These are phyloP conservation scores for Penicillium hordei DNA, from an alignment of 2,329 filamentous ascomycete genomes.

Conservation along the genomic window DNA sequence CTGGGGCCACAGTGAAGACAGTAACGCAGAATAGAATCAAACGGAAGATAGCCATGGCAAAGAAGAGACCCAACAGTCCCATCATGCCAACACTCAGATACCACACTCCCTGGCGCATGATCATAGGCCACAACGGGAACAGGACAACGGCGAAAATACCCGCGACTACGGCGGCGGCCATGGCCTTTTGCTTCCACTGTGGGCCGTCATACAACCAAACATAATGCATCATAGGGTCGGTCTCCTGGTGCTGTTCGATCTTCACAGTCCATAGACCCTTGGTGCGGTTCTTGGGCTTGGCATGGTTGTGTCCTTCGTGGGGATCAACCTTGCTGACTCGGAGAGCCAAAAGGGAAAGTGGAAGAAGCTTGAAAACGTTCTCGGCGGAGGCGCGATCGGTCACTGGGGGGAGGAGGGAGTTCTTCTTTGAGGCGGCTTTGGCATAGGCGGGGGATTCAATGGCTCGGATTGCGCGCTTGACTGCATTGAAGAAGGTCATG, in stretches of 20 bases:
- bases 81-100: slow-evolving; percentile 95
- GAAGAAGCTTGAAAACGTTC: slow-evolving; percentile 91
- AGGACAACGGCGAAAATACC: slow-evolving; percentile 86
- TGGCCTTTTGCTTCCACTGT: slow-evolving; percentile 90
- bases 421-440: slow-evolving; percentile 81
- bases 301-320: slow-evolving; percentile 71
- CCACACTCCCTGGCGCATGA: slow-evolving; percentile 90
- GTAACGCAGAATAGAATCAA: slow-evolving; percentile 92
- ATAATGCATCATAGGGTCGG: slow-evolving; percentile 70
- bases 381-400: slow-evolving; percentile 85
- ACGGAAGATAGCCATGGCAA: slow-evolving; percentile 95
- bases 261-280: slow-evolving; percentile 96
- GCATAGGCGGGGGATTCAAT: slow-evolving; percentile 85
- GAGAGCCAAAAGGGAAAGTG: slow-evolving; percentile 88
- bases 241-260: slow-evolving; percentile 93
- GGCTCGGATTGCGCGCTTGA: slow-evolving; percentile 92
- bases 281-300: slow-evolving; percentile 70
- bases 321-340: slow-evolving; percentile 81
- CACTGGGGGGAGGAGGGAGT: slow-evolving; percentile 82
- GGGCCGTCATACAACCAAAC: slow-evolving; percentile 94
- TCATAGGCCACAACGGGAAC: slow-evolving; percentile 93
- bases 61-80: slow-evolving; percentile 86
- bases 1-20: slow-evolving; percentile 78
- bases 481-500: slow-evolving; percentile 46
- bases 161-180: slow-evolving; percentile 78